phyloP scores from a whole-genome alignment of 768 basidiomycete species.

The Phylloporus sp. region DNA sequence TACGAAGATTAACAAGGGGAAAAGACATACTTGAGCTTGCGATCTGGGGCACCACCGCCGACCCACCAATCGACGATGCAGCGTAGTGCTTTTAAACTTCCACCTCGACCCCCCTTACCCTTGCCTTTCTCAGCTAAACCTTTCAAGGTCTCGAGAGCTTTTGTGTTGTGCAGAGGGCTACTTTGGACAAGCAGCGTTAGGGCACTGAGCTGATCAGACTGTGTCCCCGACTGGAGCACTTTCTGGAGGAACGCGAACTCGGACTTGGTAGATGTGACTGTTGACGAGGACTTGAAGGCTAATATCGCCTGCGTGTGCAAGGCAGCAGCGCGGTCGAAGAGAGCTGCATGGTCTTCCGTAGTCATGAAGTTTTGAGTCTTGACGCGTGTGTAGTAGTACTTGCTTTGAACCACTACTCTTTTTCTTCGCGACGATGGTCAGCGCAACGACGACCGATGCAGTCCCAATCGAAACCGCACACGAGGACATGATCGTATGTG shows the following conservation, averaged over 20 bases:
- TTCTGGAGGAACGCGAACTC: slow-evolving; percentile 81
- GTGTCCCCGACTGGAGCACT: slow-evolving; percentile 83
- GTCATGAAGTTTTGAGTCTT: too few species aligned
- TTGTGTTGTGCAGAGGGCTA: slow-evolving; percentile 81
- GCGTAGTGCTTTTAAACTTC: slow-evolving; percentile 83
- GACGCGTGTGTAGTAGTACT: not conserved
- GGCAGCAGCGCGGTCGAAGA: slow-evolving; percentile 43
- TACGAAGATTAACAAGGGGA: not conserved
- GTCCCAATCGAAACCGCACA: slow-evolving; percentile 92
- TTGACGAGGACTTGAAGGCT: slow-evolving; percentile 50
- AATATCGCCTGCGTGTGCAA: slow-evolving; percentile 44
- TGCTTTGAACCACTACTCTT: not conserved
- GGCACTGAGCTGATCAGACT: slow-evolving; percentile 88
- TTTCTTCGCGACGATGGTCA: slow-evolving; percentile 12
- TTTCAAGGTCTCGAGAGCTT: slow-evolving; percentile 72
- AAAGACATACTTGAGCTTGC: slow-evolving; percentile 75
- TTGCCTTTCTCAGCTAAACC: slow-evolving; percentile 73
- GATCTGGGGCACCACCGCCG: slow-evolving; percentile 83
- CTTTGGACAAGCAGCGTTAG: slow-evolving; percentile 86
- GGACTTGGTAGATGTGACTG: slow-evolving; percentile 46
- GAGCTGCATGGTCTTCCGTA: not conserved
- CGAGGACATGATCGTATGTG: slow-evolving; percentile 92
- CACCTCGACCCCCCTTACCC: slow-evolving; percentile 87
- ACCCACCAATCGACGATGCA: slow-evolving; percentile 98
- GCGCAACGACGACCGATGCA: slow-evolving; percentile 56